Evolutionary conservation across 805 yeast species (phyloP), one percentile per base, ranked within the genome.

Genomic region (Yarrowia deformans): DNA sequence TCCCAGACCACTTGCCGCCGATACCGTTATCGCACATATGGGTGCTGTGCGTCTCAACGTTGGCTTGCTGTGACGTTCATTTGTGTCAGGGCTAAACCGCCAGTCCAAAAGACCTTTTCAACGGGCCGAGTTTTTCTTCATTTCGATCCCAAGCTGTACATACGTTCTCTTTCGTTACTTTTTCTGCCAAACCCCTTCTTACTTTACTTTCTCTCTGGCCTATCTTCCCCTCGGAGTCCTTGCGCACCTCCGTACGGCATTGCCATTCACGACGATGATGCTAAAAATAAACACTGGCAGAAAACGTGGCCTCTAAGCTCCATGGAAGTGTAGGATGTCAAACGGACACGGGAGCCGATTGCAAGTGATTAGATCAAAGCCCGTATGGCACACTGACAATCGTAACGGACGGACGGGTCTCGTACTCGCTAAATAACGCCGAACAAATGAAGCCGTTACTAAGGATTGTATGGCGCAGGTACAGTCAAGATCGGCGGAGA

Each of bases 21-120:
- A 54, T 54, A 54, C 60, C 14, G 60, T 54, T 54, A 54, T 54
- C 60, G 60, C 35, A 19, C 60, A 54, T 37, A 19, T 54, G 60
- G 45, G 45, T 54, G 45, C 14, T 37, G 45, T 54, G 35, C 60
- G 35, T 54, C 23, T 54, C 60, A 54, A 54, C 60, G 49, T 45
- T 45, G 45, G 58, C 13, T 54, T 54, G 60, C 45, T 54, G 45
- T 54, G 58, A 18, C 58, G 58, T 23, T 39, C 34, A 39, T 34
- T 39, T 54, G 34, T 50, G 55, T 34, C 54, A 14, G 8, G 34
- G 29, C 29, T 23, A 23, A 23, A 23, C 29, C 29, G 29, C 29
- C 29, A 23, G 29, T 23, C 4, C 29, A 23, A 23, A 23, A 23
- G 29, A 4, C 29, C 29, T 23, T 23, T 23, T 4, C 29, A 23